Evolutionary conservation across 768 basidiomycete species (phyloP).

Genomic region (Trichaptum fuscoviolaceum): DNA sequence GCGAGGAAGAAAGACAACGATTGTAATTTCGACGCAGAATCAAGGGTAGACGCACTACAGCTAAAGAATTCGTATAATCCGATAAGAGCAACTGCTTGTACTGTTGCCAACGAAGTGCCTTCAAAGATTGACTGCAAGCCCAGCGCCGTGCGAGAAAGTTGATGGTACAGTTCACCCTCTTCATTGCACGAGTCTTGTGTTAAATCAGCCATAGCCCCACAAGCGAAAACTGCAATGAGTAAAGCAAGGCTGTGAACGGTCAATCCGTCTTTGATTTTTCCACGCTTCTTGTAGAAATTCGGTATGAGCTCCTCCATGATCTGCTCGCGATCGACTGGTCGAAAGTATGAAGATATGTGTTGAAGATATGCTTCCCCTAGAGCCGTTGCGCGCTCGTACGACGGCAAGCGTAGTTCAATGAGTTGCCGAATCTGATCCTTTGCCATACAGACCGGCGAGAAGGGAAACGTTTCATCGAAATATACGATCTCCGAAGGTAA

Average conservation of each 20-base stretch:
- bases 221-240: slow-evolving; percentile 17
- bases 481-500: not conserved
- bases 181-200: slow-evolving; percentile 24
- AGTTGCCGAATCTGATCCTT: slow-evolving; percentile 25
- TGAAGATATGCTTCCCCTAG: slow-evolving; percentile 45
- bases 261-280: not conserved
- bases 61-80: slow-evolving; percentile 27
- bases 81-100: slow-evolving; percentile 32
- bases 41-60: not conserved
- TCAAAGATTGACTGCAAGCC: slow-evolving; percentile 35
- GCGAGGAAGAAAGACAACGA: not conserved
- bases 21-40: not conserved
- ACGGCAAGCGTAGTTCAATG: slow-evolving; percentile 43
- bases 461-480: not conserved
- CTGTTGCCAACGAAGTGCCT: slow-evolving; percentile 32
- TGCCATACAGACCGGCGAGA: not conserved
- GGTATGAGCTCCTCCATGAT: slow-evolving; percentile 42
- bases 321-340: slow-evolving; percentile 41
- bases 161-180: slow-evolving; percentile 42
- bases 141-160: slow-evolving; percentile 37
- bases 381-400: slow-evolving; percentile 33
- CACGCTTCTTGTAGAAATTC: slow-evolving; percentile 29
- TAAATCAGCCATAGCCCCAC: slow-evolving; percentile 20
- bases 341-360: slow-evolving; percentile 47
- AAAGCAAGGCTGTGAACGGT: slow-evolving; percentile 20